Evolutionary conservation across 495 filamentous ascomycete genomes (phyloP).

Genomic region (Melanomma pulvis-pyrius): DNA sequence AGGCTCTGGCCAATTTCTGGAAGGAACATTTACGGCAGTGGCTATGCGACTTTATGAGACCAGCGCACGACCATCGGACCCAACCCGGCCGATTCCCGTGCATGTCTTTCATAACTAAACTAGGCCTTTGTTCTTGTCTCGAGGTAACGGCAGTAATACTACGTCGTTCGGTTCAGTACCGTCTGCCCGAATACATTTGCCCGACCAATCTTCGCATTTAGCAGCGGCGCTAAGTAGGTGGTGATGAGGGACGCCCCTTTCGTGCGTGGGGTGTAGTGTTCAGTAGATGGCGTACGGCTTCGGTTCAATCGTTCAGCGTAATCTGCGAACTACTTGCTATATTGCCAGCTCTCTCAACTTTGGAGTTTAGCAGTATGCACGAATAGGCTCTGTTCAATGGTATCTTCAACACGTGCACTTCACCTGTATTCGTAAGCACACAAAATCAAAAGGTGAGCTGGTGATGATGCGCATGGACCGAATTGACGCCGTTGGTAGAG

Average conservation of each 20-base stretch:
- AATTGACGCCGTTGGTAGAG: slow-evolving; percentile 7
- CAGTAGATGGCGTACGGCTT: neutral
- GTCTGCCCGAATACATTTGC: neutral
- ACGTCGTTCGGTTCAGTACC: neutral
- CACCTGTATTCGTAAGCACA: neutral
- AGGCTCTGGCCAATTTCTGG: neutral
- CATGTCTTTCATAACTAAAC: slow-evolving; percentile 1
- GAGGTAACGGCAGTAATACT: neutral
- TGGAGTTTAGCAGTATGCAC: neutral
- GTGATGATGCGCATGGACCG: neutral
- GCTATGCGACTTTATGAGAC: neutral
- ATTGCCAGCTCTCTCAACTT: neutral
- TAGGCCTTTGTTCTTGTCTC: neutral
- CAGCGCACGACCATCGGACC: neutral
- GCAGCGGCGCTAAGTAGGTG: neutral
- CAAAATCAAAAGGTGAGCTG: neutral
- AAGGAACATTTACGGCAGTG: neutral
- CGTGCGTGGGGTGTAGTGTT: neutral
- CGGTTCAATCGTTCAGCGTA: neutral
- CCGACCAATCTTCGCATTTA: neutral
- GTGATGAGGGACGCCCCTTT: neutral
- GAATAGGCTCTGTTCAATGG: neutral
- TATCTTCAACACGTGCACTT: neutral
- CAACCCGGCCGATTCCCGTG: neutral
- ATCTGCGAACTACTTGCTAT: neutral